Conservation (phyloP, 202 grass and related monocot species). For the Zoysia matrella region DNA sequence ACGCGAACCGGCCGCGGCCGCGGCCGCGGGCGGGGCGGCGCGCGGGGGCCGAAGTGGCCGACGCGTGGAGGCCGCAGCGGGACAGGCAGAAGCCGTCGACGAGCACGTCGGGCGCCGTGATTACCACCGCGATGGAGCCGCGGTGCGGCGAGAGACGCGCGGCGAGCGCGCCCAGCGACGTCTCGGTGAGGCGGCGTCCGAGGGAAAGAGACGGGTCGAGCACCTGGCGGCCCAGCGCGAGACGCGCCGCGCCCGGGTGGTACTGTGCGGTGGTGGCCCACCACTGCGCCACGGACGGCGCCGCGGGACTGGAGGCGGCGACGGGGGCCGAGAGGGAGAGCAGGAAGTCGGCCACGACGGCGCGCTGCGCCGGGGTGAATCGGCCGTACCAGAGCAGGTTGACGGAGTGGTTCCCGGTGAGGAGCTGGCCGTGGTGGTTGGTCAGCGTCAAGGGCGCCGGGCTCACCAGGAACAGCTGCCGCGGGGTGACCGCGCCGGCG, state of each 20-base stretch:
- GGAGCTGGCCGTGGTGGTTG: constrained; percentile 75
- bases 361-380: constrained; percentile 65
- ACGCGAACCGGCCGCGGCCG: constrained; percentile 53
- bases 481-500: constrained; percentile 39
- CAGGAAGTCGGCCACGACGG: constrained; percentile 72
- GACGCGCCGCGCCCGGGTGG: constrained; percentile 51
- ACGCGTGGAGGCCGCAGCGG: constrained; percentile 70
- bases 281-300: constrained; percentile 70
- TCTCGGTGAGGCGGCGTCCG: constrained; percentile 44
- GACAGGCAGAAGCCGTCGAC: constrained; percentile 79
- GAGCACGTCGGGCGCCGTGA: constrained; percentile 58
- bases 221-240: constrained; percentile 64
- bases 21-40: not conserved
- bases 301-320: not conserved
- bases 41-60: constrained; percentile 22
- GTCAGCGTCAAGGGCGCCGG: constrained; percentile 58
- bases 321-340: constrained; percentile 54
- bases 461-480: constrained; percentile 67
- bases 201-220: constrained; percentile 54
- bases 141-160: constrained; percentile 58
- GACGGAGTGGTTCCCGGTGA: constrained; percentile 69
- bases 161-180: constrained; percentile 52
- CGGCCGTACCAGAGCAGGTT: constrained; percentile 82
- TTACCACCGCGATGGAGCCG: constrained; percentile 47
- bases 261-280: constrained; percentile 67